These are phyloP conservation scores for Hyaloscypha variabilis DNA, from an alignment of 495 filamentous ascomycete genomes.

Conservation along the genomic window DNA sequence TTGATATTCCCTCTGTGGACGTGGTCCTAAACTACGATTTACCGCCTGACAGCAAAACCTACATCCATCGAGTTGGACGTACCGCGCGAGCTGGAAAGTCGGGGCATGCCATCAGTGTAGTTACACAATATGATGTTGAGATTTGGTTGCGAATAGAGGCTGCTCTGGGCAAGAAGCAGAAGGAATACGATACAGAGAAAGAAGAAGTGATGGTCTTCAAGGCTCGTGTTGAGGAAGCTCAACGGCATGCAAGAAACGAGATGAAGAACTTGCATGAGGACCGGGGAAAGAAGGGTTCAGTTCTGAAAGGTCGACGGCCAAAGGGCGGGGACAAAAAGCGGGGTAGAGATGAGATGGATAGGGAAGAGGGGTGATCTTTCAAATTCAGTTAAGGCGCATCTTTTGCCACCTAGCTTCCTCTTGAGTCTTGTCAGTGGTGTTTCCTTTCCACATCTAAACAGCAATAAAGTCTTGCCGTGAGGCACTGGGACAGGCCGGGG, in stretches of 20 bases:
- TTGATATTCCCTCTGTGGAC: constrained; percentile 94
- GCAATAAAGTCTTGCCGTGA: too few species aligned
- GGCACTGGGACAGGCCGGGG: too few species aligned
- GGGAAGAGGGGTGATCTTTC: constrained; percentile 75
- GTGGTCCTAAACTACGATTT: constrained; percentile 87
- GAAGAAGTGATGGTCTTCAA: constrained; percentile 89
- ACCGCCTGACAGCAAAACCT: constrained; percentile 83
- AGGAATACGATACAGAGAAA: constrained; percentile 67
- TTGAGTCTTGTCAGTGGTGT: too few species aligned
- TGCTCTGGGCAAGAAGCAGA: constrained; percentile 75
- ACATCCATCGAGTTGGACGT: constrained; percentile 92
- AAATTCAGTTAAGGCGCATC: too few species aligned
- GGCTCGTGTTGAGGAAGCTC: constrained; percentile 79
- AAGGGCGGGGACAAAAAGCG: constrained; percentile 54
- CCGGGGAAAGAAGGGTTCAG: constrained; percentile 64
- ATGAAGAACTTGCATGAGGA: constrained; percentile 86
- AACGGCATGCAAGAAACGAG: constrained; percentile 76
- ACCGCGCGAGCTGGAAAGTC: constrained; percentile 89
- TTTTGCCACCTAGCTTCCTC: too few species aligned
- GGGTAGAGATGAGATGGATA: constrained; percentile 78
- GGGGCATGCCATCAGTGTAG: constrained; percentile 78
- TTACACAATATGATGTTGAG: constrained; percentile 93
- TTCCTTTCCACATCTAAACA: too few species aligned
- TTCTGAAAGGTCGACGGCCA: constrained; percentile 53
- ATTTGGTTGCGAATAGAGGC: constrained; percentile 83